These are phyloP conservation scores for Cenchrus fungigraminus DNA, from an alignment of 176 grass and related monocot species.

Conservation along the genomic window DNA sequence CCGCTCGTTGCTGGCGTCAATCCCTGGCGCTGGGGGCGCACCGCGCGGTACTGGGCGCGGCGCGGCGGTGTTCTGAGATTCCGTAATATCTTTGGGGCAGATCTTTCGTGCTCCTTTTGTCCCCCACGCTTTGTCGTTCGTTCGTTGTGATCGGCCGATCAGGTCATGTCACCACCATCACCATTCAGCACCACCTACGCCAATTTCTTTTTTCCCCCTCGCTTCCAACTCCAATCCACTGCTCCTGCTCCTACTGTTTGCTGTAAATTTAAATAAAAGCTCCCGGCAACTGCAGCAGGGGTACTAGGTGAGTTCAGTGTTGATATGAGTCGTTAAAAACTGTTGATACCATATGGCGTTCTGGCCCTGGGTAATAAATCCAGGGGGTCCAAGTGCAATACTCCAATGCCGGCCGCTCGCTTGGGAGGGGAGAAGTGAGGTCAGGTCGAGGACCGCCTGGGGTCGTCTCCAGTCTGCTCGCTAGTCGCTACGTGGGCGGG, in stretches of 20 bases:
- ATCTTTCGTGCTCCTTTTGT: constrained; percentile 36
- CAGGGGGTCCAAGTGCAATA: neutral
- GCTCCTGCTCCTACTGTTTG: neutral
- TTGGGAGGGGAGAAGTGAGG: neutral
- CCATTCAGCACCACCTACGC: neutral
- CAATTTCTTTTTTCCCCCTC: neutral
- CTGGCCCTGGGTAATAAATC: constrained; percentile 15
- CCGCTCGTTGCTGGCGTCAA: constrained; percentile 1
- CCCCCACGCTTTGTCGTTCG: constrained; percentile 25
- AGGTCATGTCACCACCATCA: constrained; percentile 29
- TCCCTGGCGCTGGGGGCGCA: neutral
- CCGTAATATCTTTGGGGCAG: constrained; percentile 48
- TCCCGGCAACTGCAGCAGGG: neutral
- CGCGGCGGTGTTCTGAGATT: constrained; percentile 44
- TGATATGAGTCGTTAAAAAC: constrained; percentile 10
- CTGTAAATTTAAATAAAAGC: neutral
- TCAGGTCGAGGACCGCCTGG: neutral
- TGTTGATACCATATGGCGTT: too few species aligned
- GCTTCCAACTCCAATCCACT: neutral
- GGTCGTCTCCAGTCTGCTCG: neutral
- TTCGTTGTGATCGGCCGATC: constrained; percentile 36
- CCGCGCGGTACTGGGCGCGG: neutral
- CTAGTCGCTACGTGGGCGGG: constrained; percentile 11
- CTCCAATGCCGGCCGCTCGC: neutral
- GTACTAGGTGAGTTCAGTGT: neutral